Conservation (phyloP, 192 early-diverging fungal species). For the Coemansia aciculifera region DNA sequence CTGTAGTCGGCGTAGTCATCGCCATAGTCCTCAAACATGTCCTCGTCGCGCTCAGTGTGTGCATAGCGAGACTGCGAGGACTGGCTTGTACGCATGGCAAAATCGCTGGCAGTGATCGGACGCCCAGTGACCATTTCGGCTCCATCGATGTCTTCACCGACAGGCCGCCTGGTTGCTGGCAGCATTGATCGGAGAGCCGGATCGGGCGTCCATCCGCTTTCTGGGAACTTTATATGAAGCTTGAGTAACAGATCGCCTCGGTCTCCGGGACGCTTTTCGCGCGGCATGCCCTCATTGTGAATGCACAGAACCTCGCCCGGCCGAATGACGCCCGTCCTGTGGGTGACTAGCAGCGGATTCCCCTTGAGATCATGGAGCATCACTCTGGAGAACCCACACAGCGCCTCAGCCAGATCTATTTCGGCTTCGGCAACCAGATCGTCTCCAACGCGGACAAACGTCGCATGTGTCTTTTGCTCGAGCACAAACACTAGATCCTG, state of each 20-base stretch:
- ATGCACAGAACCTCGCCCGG: slow-evolving; percentile 89
- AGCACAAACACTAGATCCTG: slow-evolving; percentile 93
- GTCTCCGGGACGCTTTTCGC: slow-evolving; percentile 64
- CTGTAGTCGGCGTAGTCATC: slow-evolving; percentile 11
- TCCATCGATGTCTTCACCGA: not conserved
- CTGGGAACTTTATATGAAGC: slow-evolving; percentile 88
- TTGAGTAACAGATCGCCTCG: slow-evolving; percentile 88
- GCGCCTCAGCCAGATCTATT: slow-evolving; percentile 86
- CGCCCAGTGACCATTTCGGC: slow-evolving; percentile 10
- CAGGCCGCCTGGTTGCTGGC: slow-evolving; percentile 18
- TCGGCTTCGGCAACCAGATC: slow-evolving; percentile 79
- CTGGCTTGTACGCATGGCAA: slow-evolving; percentile 14
- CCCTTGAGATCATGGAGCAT: slow-evolving; percentile 87
- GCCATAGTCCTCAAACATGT: slow-evolving; percentile 11
- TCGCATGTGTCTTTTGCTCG: slow-evolving; percentile 75
- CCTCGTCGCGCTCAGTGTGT: slow-evolving; percentile 7
- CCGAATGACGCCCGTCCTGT: slow-evolving; percentile 78
- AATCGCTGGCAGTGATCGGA: slow-evolving; percentile 18
- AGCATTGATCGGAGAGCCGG: slow-evolving; percentile 20
- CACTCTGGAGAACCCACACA: slow-evolving; percentile 85
- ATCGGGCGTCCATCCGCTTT: slow-evolving; percentile 30
- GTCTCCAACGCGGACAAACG: slow-evolving; percentile 77
- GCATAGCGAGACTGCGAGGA: slow-evolving; percentile 13
- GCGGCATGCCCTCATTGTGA: slow-evolving; percentile 91
- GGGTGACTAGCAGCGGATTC: slow-evolving; percentile 77